These are phyloP conservation scores for Globisporangium perplexum DNA, from an alignment of 352 stramenopile genomes.

Conservation along the genomic window DNA sequence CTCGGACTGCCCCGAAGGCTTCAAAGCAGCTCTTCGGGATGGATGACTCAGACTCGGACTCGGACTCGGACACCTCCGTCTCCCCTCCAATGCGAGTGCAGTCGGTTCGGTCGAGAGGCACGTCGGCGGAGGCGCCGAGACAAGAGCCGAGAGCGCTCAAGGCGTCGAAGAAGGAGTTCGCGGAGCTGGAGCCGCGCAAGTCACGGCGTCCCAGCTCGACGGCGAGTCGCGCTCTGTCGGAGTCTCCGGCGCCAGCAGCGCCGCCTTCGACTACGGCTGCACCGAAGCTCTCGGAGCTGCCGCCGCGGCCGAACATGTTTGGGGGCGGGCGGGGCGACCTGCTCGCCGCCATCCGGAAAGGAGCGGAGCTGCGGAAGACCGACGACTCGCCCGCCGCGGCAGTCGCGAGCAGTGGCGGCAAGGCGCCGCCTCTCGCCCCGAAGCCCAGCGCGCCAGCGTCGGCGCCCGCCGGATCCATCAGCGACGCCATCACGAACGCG, in stretches of 20 bases:
- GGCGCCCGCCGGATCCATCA: conserved; percentile 54
- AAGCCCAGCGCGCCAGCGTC: conserved; percentile 1
- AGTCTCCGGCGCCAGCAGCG: conserved; percentile 1
- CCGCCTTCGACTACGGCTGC: conserved; percentile 5
- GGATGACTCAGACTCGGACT: conserved; percentile 44
- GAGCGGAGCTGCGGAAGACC: conserved; percentile 47
- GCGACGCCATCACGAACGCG: conserved; percentile 75
- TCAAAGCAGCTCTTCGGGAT: conserved; percentile 42
- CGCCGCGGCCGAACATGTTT: conserved; percentile 63
- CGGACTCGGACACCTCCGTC: conserved; percentile 32
- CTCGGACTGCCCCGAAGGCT: conserved; percentile 11
- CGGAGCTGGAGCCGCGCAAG: conserved; percentile 9
- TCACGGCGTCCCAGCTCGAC: conserved; percentile 12
- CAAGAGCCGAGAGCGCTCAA: conserved; percentile 17
- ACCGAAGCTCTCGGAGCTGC: conserved; percentile 28
- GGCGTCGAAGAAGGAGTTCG: conserved; percentile 20
- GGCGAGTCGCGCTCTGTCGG: conserved; percentile 7
- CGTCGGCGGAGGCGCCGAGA: not conserved
- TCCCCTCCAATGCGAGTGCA: conserved; percentile 6
- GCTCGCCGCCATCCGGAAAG: conserved; percentile 70
- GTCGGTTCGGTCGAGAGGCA: conserved; percentile 1
- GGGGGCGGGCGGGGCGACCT: conserved; percentile 62
- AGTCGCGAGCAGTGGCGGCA: not conserved
- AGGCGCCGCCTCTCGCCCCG: not conserved
- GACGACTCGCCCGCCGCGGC: conserved; percentile 2